phyloP scores from a whole-genome alignment of 176 grass and related monocot genomes.

The Alopecurus myosuroides region DNA sequence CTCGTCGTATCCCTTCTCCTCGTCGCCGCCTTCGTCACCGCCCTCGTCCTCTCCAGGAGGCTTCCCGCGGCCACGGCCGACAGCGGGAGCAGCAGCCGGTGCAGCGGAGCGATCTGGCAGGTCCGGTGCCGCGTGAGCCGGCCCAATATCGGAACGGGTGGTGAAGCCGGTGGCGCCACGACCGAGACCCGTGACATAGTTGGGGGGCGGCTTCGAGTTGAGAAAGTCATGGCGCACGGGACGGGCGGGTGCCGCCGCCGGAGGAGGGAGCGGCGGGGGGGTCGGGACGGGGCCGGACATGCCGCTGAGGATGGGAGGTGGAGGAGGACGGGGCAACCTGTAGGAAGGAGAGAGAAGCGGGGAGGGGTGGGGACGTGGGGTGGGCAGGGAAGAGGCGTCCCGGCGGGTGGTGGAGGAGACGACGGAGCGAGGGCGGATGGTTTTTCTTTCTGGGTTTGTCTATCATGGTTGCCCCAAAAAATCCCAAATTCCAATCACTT shows the following conservation, averaged over 20 bases:
- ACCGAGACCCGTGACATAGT: too few relatives aligned
- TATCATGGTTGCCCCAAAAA: too few relatives aligned
- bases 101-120: too few relatives aligned
- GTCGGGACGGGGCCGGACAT: conserved; percentile 33
- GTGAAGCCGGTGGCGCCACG: too few relatives aligned
- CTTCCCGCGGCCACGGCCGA: too few relatives aligned
- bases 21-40: conserved; percentile 63
- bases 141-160: too few relatives aligned
- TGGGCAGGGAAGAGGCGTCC: conserved; percentile 9
- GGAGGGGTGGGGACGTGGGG: conserved; percentile 19
- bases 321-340: background rate
- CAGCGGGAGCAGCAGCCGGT: too few relatives aligned
- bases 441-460: too few relatives aligned
- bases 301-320: conserved; percentile 36
- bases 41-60: conserved; percentile 79
- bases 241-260: conserved; percentile 21
- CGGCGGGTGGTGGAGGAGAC: conserved; percentile 29
- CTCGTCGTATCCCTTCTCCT: conserved; percentile 90
- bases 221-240: conserved; percentile 61
- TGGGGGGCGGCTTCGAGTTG: too few relatives aligned
- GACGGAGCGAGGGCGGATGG: conserved; percentile 29
- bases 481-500: too few relatives aligned
- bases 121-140: too few relatives aligned
- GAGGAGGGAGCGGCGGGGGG: conserved; percentile 22
- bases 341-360: conserved; percentile 11